Percentiles rank a stretch among this genome's conserved stretches.
Conservation (phyloP, 768 basidiomycete genomes). For the Cystobasidium ongulense region DNA sequence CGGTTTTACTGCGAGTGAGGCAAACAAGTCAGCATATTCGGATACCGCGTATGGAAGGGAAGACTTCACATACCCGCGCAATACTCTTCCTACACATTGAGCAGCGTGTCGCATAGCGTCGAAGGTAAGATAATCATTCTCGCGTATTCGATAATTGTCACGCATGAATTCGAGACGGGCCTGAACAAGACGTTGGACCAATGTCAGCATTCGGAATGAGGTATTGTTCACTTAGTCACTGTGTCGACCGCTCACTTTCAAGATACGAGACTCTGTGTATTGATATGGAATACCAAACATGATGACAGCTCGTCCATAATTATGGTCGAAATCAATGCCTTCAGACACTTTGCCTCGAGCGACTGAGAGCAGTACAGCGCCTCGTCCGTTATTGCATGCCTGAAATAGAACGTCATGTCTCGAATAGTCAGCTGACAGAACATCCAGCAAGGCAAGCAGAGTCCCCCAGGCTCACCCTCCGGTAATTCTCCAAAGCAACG, state of each 20-base stretch:
- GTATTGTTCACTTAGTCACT: too few species aligned
- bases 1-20: conserved; percentile 58
- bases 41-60: too few species aligned
- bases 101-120: conserved; percentile 99
- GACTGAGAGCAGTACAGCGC: conserved; percentile 90
- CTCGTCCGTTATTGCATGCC: conserved; percentile 98
- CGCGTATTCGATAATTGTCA: conserved; percentile 95
- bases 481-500: conserved; percentile 92
- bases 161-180: conserved; percentile 93
- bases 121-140: conserved; percentile 97
- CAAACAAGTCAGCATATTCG: neutral
- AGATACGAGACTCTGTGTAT: conserved; percentile 93
- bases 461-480: conserved; percentile 59
- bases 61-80: too few species aligned
- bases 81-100: conserved; percentile 93
- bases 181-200: conserved; percentile 31
- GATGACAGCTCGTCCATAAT: conserved; percentile 92
- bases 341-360: conserved; percentile 98
- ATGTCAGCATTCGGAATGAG: neutral
- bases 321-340: conserved; percentile 99
- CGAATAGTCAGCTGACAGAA: neutral
- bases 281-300: conserved; percentile 77
- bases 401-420: conserved; percentile 41
- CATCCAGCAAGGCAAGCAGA: neutral
- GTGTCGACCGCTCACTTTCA: conserved; percentile 52